Percentiles rank a stretch among this genome's conserved stretches.
phyloP scores from a whole-genome alignment of 306 rosid species.

The Astragalus membranaceus region DNA sequence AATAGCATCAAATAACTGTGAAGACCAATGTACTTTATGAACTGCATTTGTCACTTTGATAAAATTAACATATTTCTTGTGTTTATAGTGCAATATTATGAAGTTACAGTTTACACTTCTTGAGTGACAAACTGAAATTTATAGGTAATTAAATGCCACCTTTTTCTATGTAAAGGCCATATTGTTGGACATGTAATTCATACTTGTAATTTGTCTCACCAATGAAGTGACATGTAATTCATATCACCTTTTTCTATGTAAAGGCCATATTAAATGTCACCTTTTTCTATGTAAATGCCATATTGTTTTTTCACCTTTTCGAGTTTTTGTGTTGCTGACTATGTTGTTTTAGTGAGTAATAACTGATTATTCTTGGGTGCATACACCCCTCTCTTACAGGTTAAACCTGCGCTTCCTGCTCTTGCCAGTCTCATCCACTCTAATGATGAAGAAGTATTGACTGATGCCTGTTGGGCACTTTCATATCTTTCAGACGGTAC shows the following conservation, averaged over 20 bases:
- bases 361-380: neutral
- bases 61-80: neutral
- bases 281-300: no score
- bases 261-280: no score
- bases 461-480: constrained; percentile 98
- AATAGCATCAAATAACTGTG: no score
- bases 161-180: neutral
- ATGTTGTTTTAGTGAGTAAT: neutral
- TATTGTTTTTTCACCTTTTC: neutral
- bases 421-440: constrained; percentile 80
- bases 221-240: no score
- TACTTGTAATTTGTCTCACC: neutral
- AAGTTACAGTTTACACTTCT: neutral
- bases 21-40: no score
- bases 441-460: constrained; percentile 89
- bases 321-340: neutral
- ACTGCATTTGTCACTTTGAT: no score
- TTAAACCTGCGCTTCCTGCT: constrained; percentile 95
- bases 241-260: no score
- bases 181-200: neutral
- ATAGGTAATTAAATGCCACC: neutral
- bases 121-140: neutral
- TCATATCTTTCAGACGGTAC: constrained; percentile 95
- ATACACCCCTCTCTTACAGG: constrained; percentile 32
- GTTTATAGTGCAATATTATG: neutral